phyloP scores from a whole-genome alignment of 2,329 filamentous ascomycete genomes.

The Nemania sp. region DNA sequence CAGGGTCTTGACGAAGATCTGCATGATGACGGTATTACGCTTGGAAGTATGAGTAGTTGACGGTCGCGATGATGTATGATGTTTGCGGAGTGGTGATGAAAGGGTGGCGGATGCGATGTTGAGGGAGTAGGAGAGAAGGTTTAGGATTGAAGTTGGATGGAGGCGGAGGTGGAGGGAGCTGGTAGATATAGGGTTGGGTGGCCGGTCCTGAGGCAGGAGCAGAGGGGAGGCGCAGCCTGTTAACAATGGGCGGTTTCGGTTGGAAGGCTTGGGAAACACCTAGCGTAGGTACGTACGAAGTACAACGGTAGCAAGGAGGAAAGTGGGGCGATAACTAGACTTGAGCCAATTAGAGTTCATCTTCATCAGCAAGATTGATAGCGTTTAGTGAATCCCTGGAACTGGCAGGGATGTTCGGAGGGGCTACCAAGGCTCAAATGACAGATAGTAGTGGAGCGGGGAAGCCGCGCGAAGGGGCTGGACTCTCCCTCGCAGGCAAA shows the following conservation, averaged over 20 bases:
- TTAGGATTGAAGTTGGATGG: background rate
- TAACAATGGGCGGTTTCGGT: slow-evolving; percentile 29
- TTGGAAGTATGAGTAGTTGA: slow-evolving; percentile 23
- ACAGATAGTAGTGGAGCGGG: slow-evolving; percentile 32
- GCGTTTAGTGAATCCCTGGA: slow-evolving; percentile 10
- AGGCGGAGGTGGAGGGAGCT: background rate
- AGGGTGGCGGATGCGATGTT: slow-evolving; percentile 15
- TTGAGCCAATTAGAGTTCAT: slow-evolving; percentile 30
- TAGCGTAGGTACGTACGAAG: too few relatives aligned
- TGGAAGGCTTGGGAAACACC: slow-evolving; percentile 40
- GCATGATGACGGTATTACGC: slow-evolving; percentile 64
- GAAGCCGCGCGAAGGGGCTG: slow-evolving; percentile 38
- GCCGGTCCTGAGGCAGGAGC: background rate
- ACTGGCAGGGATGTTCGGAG: slow-evolving; percentile 11
- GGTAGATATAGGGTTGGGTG: slow-evolving; percentile 23
- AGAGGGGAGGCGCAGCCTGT: slow-evolving; percentile 36
- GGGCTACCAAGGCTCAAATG: slow-evolving; percentile 12
- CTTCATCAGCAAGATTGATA: slow-evolving; percentile 35
- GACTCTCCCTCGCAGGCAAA: slow-evolving; percentile 20
- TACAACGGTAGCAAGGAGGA: slow-evolving; percentile 29
- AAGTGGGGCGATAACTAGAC: background rate
- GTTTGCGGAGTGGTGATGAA: slow-evolving; percentile 11
- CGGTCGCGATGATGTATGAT: slow-evolving; percentile 18
- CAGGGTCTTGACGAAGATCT: slow-evolving; percentile 98
- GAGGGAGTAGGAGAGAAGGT: slow-evolving; percentile 21